Conservation (phyloP, 2,329 filamentous ascomycete species). For the Dactylellina cionopaga region DNA sequence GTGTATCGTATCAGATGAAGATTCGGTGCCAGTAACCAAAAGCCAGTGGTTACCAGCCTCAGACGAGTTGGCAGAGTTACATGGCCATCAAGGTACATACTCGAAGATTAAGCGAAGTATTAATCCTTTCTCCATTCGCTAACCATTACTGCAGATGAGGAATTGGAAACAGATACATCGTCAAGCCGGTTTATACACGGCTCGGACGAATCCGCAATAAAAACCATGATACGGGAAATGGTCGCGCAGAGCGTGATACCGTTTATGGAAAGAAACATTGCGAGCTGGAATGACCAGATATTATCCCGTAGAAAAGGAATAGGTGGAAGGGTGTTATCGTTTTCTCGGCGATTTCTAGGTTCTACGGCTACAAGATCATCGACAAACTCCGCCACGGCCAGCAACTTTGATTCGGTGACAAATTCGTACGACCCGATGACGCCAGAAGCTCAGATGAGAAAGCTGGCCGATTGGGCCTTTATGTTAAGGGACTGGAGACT, state of each 20-base stretch:
- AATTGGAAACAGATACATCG: slow-evolving; percentile 76
- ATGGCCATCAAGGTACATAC: slow-evolving; percentile 60
- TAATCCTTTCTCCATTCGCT: not conserved
- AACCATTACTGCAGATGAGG: slow-evolving; percentile 64
- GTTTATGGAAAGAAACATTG: slow-evolving; percentile 91
- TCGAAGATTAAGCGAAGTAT: not conserved
- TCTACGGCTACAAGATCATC: slow-evolving; percentile 70
- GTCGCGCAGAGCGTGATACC: slow-evolving; percentile 94
- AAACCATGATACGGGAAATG: slow-evolving; percentile 90
- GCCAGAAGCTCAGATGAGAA: slow-evolving; percentile 89
- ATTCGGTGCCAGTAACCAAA: slow-evolving; percentile 80
- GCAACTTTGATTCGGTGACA: slow-evolving; percentile 79
- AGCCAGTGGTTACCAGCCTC: slow-evolving; percentile 89
- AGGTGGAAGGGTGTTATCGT: slow-evolving; percentile 89
- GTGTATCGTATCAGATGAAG: slow-evolving; percentile 88
- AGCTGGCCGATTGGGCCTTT: slow-evolving; percentile 92
- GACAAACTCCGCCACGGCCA: slow-evolving; percentile 64
- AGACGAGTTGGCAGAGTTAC: slow-evolving; percentile 82
- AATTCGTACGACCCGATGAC: slow-evolving; percentile 86
- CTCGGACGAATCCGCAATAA: slow-evolving; percentile 87
- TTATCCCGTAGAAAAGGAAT: slow-evolving; percentile 88
- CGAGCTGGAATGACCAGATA: slow-evolving; percentile 96
- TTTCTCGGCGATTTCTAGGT: slow-evolving; percentile 91
- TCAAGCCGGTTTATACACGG: slow-evolving; percentile 85
- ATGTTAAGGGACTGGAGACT: slow-evolving; percentile 98